A percentile compares a stretch with the other conserved stretches of the same genome.
Conservation (phyloP, 1,139 yeast species). For the Ogataea hybrid region DNA sequence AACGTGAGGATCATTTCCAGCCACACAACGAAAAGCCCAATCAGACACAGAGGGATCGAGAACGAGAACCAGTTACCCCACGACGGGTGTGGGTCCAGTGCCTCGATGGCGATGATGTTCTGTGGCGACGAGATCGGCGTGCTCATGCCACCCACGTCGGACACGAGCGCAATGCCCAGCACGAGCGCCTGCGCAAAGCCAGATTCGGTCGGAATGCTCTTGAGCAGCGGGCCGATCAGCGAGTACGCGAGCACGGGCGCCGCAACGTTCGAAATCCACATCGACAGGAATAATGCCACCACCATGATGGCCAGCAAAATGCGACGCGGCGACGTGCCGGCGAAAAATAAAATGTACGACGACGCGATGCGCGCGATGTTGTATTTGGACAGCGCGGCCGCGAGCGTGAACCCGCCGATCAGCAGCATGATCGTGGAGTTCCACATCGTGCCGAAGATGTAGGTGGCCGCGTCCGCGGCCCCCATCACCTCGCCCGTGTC, state of each 20-base stretch:
- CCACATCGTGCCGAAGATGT: conserved; percentile 65
- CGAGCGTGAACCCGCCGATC: conserved; percentile 71
- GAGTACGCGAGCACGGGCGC: conserved; percentile 75
- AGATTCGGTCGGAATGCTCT: conserved; percentile 60
- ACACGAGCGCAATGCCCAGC: conserved; percentile 69
- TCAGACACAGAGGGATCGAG: conserved; percentile 60
- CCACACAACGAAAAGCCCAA: conserved; percentile 58
- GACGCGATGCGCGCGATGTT: conserved; percentile 68
- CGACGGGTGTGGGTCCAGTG: conserved; percentile 62
- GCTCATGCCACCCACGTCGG: conserved; percentile 76
- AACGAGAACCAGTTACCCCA: conserved; percentile 81
- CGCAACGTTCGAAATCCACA: conserved; percentile 82
- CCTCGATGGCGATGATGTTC: conserved; percentile 70
- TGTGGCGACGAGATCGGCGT: conserved; percentile 83
- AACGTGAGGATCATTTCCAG: conserved; percentile 55
- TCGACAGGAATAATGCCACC: conserved; percentile 65
- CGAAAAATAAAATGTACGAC: conserved; percentile 59
- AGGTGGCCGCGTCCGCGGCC: conserved; percentile 54
- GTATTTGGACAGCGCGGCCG: conserved; percentile 70
- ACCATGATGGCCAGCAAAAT: conserved; percentile 64
- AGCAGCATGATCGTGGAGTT: conserved; percentile 68
- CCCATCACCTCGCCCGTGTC: conserved; percentile 50
- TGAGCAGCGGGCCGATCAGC: conserved; percentile 59
- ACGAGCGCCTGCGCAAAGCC: conserved; percentile 63
- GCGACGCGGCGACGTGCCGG: conserved; percentile 65